Conservation (phyloP, 139 green algal species). For the Penium margaritaceum region DNA sequence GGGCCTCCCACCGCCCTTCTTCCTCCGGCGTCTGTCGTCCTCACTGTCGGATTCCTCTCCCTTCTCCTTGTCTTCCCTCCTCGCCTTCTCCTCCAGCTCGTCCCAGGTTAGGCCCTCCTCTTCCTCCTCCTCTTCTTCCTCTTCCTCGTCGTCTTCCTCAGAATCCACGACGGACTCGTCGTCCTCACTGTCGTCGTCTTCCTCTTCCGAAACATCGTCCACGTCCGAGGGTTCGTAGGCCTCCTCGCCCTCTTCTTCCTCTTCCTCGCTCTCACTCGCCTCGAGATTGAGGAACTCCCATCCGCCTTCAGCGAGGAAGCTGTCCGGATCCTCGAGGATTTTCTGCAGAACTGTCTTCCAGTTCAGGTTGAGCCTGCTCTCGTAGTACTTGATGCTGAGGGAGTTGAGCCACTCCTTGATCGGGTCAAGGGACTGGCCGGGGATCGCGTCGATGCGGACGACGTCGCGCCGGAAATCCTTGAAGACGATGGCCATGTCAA, state of each 20-base stretch:
- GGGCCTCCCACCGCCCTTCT: background rate
- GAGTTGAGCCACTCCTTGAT: conserved; percentile 87
- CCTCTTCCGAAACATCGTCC: conserved; percentile 18
- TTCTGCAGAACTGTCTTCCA: conserved; percentile 96
- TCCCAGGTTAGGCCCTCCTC: conserved; percentile 34
- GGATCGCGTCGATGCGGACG: conserved; percentile 78
- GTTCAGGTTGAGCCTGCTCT: conserved; percentile 92
- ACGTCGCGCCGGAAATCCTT: conserved; percentile 61
- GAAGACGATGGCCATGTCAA: conserved; percentile 96
- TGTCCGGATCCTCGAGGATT: conserved; percentile 79
- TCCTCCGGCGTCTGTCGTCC: conserved; percentile 8
- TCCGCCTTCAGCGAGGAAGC: conserved; percentile 79
- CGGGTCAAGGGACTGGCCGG: conserved; percentile 75
- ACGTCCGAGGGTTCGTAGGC: conserved; percentile 35
- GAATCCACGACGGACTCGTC: conserved; percentile 36
- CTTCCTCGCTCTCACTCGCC: conserved; percentile 29
- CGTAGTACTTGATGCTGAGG: conserved; percentile 94
- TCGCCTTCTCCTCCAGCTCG: conserved; percentile 25
- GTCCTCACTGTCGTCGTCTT: conserved; percentile 20
- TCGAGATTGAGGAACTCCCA: conserved; percentile 96
- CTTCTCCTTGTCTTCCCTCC: conserved; percentile 24
- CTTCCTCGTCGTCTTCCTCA: conserved; percentile 26
- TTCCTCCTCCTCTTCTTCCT: conserved; percentile 30
- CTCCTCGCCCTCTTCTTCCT: conserved; percentile 16
- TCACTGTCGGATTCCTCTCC: conserved; percentile 30